phyloP scores from a whole-genome alignment of 139 green algal species.

The Protoeuglena noctilucae region DNA sequence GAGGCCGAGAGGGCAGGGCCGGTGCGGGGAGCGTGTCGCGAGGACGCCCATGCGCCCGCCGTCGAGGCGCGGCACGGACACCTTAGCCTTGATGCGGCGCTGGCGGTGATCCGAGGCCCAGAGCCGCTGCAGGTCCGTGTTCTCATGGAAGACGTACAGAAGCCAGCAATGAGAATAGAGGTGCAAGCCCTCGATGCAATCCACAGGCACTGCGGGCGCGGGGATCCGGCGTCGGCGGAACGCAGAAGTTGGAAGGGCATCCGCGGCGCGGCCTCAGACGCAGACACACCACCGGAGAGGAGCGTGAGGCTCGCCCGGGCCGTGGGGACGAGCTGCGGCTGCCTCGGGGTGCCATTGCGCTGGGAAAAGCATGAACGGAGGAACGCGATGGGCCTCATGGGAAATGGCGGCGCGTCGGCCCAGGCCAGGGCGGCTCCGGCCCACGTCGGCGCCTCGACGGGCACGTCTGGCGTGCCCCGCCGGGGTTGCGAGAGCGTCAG shows the following conservation, averaged over 20 bases:
- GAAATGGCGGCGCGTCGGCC: no score
- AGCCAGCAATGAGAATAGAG: conserved; percentile 81
- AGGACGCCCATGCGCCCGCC: conserved; percentile 59
- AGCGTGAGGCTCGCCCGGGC: conserved; percentile 27
- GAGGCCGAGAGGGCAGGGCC: conserved; percentile 58
- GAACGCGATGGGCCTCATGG: no score
- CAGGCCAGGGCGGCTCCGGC: no score
- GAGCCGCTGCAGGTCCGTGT: conserved; percentile 34
- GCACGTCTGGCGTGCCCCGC: no score
- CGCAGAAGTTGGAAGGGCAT: neutral
- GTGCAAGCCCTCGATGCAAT: conserved; percentile 56
- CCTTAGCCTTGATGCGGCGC: conserved; percentile 40
- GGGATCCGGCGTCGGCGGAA: conserved; percentile 31
- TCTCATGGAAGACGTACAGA: conserved; percentile 85
- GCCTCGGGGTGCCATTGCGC: conserved; percentile 63
- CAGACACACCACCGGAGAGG: neutral
- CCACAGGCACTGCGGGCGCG: conserved; percentile 23
- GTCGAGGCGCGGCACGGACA: conserved; percentile 66
- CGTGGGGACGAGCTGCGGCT: conserved; percentile 59
- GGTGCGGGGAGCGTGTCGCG: conserved; percentile 73
- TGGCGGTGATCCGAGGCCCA: neutral
- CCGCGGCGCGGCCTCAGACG: neutral
- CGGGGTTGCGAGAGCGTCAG: no score
- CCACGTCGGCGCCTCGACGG: no score
- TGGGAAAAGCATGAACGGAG: no score